A percentile compares a stretch with the other conserved stretches of the same genome.
Evolutionary conservation across 2,329 filamentous ascomycete genomes (phyloP).

Genomic region (Hortaea werneckii): DNA sequence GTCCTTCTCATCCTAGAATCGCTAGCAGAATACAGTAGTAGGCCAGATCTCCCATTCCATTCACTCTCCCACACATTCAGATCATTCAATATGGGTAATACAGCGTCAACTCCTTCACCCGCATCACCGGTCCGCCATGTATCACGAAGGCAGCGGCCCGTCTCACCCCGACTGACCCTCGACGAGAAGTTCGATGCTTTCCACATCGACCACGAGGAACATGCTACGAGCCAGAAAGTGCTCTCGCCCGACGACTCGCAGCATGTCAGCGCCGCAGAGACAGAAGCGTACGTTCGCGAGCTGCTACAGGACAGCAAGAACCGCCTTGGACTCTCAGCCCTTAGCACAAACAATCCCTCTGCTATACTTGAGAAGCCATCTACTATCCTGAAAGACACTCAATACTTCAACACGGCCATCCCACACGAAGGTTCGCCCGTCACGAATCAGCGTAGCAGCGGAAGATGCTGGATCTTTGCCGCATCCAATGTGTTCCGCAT

Average conservation of each 20-base stretch:
- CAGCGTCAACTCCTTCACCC: constrained; percentile 13
- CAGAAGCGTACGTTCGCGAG: constrained; percentile 21
- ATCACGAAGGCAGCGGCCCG: constrained; percentile 1
- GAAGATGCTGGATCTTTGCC: constrained; percentile 86
- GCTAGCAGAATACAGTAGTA: neutral
- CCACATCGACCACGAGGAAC: constrained; percentile 16
- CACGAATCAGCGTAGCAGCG: constrained; percentile 73
- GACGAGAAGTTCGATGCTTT: constrained; percentile 28
- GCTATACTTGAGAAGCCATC: constrained; percentile 55
- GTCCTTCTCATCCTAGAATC: neutral
- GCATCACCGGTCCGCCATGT: neutral
- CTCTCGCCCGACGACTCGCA: constrained; percentile 14
- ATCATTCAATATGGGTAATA: constrained; percentile 14
- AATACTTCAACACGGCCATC: constrained; percentile 75
- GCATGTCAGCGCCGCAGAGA: constrained; percentile 20
- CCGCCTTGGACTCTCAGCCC: constrained; percentile 65
- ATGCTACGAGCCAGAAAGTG: constrained; percentile 7
- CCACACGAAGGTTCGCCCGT: constrained; percentile 72
- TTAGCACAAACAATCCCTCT: constrained; percentile 57
- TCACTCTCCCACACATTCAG: neutral
- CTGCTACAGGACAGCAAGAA: constrained; percentile 35
- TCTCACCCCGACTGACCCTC: constrained; percentile 9
- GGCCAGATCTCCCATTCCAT: neutral
- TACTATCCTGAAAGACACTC: constrained; percentile 57
- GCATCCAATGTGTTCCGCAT: constrained; percentile 85